A percentile compares a stretch with the other conserved stretches of the same genome.
Evolutionary conservation across 768 basidiomycete genomes (phyloP).

Genomic region (Pisolithus marmoratus): DNA sequence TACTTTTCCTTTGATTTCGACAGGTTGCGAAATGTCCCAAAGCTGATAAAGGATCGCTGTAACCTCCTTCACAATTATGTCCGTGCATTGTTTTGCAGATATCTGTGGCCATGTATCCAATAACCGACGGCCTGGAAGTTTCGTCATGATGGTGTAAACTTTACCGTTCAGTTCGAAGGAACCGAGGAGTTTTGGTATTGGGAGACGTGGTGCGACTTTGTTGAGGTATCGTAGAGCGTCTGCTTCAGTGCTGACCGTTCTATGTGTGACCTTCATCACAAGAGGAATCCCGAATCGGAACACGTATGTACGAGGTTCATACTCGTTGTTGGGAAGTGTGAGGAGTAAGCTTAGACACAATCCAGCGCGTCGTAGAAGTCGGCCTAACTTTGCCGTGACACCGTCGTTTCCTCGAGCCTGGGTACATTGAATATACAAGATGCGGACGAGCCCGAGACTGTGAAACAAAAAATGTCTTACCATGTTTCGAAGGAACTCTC

Average conservation of each 20-base stretch:
- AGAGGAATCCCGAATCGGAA: conserved; percentile 18
- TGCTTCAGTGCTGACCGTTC: conserved; percentile 14
- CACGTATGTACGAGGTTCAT: conserved; percentile 4
- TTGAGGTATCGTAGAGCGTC: conserved; percentile 18
- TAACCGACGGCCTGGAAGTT: conserved; percentile 11
- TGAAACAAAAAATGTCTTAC: neutral
- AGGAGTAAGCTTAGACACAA: neutral
- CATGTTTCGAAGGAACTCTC: neutral
- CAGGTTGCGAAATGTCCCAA: conserved; percentile 15
- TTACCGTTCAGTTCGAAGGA: conserved; percentile 9
- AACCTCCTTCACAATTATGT: neutral
- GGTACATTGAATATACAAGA: neutral
- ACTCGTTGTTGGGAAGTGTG: conserved; percentile 3
- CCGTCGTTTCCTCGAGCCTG: neutral
- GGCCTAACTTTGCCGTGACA: neutral
- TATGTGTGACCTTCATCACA: conserved; percentile 11
- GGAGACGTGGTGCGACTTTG: conserved; percentile 9
- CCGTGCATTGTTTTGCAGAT: conserved; percentile 4
- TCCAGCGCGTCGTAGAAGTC: neutral
- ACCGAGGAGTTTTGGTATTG: conserved; percentile 18
- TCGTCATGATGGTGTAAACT: conserved; percentile 20
- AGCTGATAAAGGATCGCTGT: conserved; percentile 10
- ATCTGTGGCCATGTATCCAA: conserved; percentile 5
- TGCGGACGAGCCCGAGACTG: neutral
- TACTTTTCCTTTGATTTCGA: conserved; percentile 8